Evolutionary conservation across 768 basidiomycete species (phyloP).

Genomic region (Boletus sensibilis): DNA sequence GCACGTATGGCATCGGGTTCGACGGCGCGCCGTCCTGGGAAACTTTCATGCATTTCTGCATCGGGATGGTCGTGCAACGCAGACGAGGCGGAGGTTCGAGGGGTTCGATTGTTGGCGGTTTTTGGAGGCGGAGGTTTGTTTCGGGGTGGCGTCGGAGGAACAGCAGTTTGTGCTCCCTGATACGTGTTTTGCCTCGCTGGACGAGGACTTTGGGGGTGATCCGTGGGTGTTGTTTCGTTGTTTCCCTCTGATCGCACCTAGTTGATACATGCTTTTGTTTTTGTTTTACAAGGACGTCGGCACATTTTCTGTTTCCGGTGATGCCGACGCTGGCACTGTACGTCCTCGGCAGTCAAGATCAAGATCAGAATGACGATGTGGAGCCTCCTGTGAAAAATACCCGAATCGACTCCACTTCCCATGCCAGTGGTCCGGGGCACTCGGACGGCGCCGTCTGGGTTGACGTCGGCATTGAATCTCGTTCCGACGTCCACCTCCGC

Average conservation of each 20-base stretch:
- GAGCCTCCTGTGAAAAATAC: slow-evolving; percentile 8
- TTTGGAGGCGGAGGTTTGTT: slow-evolving; percentile 48
- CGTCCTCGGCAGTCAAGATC: slow-evolving; percentile 40
- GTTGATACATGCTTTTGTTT: background rate
- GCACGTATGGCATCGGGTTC: slow-evolving; percentile 30
- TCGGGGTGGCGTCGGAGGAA: slow-evolving; percentile 52
- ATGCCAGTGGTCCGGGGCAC: background rate
- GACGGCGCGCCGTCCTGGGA: slow-evolving; percentile 27
- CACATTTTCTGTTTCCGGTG: slow-evolving; percentile 56
- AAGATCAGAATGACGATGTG: slow-evolving; percentile 6
- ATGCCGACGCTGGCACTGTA: slow-evolving; percentile 54
- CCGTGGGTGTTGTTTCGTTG: slow-evolving; percentile 22
- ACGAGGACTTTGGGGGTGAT: slow-evolving; percentile 42
- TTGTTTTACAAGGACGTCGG: slow-evolving; percentile 38
- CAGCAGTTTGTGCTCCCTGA: slow-evolving; percentile 59
- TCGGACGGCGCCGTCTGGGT: slow-evolving; percentile 36
- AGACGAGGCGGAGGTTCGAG: slow-evolving; percentile 13
- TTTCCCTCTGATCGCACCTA: background rate
- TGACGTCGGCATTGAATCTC: slow-evolving; percentile 50
- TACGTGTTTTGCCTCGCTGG: slow-evolving; percentile 52
- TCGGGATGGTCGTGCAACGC: slow-evolving; percentile 3
- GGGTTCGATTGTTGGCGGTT: slow-evolving; percentile 47
- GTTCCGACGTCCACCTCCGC: slow-evolving; percentile 57
- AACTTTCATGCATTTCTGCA: slow-evolving; percentile 31
- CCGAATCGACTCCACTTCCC: background rate